Percentiles rank a stretch among this genome's conserved stretches.
Evolutionary conservation across 2,329 filamentous ascomycete genomes (phyloP).

Genomic region (Talaromyces sp.): DNA sequence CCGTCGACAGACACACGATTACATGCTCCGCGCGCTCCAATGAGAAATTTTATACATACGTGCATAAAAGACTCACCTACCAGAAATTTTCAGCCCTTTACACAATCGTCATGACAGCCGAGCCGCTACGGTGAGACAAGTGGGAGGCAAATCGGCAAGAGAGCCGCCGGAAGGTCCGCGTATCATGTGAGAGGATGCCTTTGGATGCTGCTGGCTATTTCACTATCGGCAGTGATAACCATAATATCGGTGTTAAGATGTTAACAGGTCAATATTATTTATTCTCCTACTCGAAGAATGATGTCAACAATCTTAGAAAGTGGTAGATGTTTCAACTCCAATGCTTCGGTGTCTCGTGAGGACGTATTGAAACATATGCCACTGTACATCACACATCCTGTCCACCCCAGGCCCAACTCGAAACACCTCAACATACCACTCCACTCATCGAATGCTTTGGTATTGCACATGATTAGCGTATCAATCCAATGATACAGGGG

Average conservation of each 20-base stretch:
- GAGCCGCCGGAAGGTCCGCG: conserved; percentile 20
- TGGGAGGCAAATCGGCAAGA: conserved; percentile 23
- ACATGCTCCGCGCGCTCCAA: not conserved
- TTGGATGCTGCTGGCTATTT: not conserved
- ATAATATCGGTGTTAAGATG: not conserved
- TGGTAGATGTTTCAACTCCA: not conserved
- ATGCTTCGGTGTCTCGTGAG: not conserved
- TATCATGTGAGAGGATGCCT: conserved; percentile 19
- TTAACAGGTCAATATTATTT: not conserved
- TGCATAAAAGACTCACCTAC: not conserved
- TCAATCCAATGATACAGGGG: not conserved
- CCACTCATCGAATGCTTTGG: not conserved
- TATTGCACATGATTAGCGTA: not conserved
- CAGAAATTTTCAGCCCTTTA: not conserved
- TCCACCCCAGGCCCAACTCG: not conserved
- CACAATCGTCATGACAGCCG: not conserved
- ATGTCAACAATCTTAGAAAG: not conserved
- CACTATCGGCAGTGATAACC: not conserved
- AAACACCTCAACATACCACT: not conserved
- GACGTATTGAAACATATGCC: not conserved
- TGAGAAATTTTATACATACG: not conserved
- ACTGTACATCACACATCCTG: not conserved
- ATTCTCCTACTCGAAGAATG: not conserved
- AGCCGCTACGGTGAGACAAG: conserved; percentile 9
- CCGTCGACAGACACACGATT: not conserved